These are phyloP conservation scores for Paraconiothyrium sp. DNA, from an alignment of 2,329 filamentous ascomycete species.

Conservation along the genomic window DNA sequence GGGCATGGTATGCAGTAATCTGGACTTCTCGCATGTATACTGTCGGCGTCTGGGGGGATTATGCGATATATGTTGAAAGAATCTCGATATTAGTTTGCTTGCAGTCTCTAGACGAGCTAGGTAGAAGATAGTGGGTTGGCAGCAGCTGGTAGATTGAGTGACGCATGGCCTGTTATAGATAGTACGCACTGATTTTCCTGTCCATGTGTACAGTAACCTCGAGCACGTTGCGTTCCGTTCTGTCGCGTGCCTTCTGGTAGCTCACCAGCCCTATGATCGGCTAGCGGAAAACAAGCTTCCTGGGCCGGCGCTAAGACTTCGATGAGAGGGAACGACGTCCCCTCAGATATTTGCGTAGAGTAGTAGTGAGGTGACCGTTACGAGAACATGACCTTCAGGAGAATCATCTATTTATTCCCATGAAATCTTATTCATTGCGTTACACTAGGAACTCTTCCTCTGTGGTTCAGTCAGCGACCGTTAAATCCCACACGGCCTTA, in stretches of 20 bases:
- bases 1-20: not conserved
- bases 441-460: not conserved
- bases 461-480: not conserved
- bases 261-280: slow-evolving; percentile 10
- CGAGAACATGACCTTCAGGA: not conserved
- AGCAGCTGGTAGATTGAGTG: too few relatives aligned
- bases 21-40: not conserved
- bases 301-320: slow-evolving; percentile 32
- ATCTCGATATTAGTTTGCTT: too few relatives aligned
- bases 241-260: not conserved
- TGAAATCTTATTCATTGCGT: not conserved
- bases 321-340: slow-evolving; percentile 23
- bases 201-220: not conserved
- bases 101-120: too few relatives aligned
- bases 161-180: too few relatives aligned
- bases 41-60: too few relatives aligned
- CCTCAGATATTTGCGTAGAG: slow-evolving; percentile 25
- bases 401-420: not conserved
- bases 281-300: slow-evolving; percentile 44
- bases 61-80: too few relatives aligned
- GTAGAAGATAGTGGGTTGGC: too few relatives aligned
- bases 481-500: slow-evolving; percentile 1
- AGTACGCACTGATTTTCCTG: too few relatives aligned
- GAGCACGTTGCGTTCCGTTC: not conserved
- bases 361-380: not conserved